Evolutionary conservation across 345 rosid species (phyloP).

Genomic region (Streptanthus diversifolius): DNA sequence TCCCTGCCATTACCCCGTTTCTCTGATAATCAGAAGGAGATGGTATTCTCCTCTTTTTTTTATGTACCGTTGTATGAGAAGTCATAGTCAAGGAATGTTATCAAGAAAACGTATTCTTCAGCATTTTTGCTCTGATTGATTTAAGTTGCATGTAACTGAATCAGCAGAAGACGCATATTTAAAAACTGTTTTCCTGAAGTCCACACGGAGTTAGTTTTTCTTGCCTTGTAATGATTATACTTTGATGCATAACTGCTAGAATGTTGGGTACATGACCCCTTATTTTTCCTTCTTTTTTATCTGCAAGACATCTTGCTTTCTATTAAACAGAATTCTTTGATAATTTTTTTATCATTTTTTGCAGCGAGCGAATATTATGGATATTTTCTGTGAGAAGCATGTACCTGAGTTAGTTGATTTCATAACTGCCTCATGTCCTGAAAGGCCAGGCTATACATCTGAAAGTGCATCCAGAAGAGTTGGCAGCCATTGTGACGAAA

Average conservation of each 20-base stretch:
- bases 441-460: slow-evolving; percentile 41
- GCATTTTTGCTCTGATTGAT: slow-evolving; percentile 1
- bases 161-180: too few relatives aligned
- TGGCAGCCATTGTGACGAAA: slow-evolving; percentile 43
- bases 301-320: background rate
- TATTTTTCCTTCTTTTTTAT: slow-evolving; percentile 4
- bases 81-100: background rate
- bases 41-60: background rate
- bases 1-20: background rate
- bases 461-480: slow-evolving; percentile 40
- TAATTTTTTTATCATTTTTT: slow-evolving; percentile 7
- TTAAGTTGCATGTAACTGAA: background rate
- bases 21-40: background rate
- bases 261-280: slow-evolving; percentile 12
- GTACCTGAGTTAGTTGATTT: slow-evolving; percentile 73
- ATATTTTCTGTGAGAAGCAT: slow-evolving; percentile 83
- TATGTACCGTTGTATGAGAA: background rate
- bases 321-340: background rate
- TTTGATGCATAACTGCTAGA: slow-evolving; percentile 22
- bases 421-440: slow-evolving; percentile 67
- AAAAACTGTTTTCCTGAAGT: background rate
- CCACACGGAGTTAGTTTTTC: background rate
- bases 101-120: background rate
- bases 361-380: slow-evolving; percentile 69
- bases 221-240: background rate